phyloP scores from a whole-genome alignment of 495 filamentous ascomycete genomes.

The Daldinia loculata region DNA sequence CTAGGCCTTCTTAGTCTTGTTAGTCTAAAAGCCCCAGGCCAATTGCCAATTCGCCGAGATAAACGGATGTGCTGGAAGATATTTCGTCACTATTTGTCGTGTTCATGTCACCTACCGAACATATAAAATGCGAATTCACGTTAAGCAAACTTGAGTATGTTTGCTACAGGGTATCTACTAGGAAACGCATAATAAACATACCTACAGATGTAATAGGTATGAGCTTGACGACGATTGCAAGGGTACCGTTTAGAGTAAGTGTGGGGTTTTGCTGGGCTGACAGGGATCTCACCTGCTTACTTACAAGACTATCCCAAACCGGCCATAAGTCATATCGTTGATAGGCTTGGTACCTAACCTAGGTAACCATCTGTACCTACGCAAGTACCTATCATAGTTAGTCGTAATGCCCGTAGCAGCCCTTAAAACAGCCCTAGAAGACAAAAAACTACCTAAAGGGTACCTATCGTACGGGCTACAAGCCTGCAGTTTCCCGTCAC shows the following conservation, averaged over 20 bases:
- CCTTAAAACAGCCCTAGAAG: constrained; percentile 10
- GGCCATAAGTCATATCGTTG: constrained; percentile 11
- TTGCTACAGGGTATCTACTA: constrained; percentile 30
- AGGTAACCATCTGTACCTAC: background rate
- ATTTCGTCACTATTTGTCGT: constrained; percentile 33
- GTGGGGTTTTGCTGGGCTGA: constrained; percentile 21
- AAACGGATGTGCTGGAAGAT: background rate
- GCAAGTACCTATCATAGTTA: background rate
- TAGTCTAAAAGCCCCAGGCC: background rate
- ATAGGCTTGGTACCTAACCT: background rate
- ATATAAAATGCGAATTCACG: constrained; percentile 6
- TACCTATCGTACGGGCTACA: background rate
- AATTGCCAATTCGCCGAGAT: constrained; percentile 26
- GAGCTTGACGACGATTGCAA: constrained; percentile 17
- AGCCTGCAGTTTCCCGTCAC: background rate
- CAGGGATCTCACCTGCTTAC: constrained; percentile 21
- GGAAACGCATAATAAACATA: background rate
- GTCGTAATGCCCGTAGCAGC: background rate
- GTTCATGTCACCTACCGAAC: constrained; percentile 25
- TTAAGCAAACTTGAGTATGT: constrained; percentile 34
- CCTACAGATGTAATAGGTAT: constrained; percentile 3
- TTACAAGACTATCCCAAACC: constrained; percentile 17
- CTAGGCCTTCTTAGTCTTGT: constrained; percentile 16
- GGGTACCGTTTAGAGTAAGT: constrained; percentile 5
- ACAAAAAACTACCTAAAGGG: constrained; percentile 1